Conservation (phyloP, 495 filamentous ascomycete species). For the Paragyromitra xinjiangensis region DNA sequence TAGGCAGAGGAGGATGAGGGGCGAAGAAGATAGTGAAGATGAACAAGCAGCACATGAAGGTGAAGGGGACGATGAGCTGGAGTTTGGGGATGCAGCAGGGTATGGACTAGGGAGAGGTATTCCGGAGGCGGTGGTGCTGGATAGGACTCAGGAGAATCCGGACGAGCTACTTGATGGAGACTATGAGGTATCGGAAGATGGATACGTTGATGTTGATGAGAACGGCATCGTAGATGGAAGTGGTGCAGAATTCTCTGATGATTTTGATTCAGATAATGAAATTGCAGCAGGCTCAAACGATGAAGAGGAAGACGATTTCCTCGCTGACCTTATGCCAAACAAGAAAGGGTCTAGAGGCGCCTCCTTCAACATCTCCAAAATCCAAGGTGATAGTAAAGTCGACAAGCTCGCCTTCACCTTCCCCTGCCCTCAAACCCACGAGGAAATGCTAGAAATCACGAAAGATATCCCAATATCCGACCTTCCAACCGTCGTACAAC, state of each 20-base stretch:
- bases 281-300: constrained; percentile 65
- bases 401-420: constrained; percentile 78
- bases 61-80: constrained; percentile 60
- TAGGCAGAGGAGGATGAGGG: constrained; percentile 76
- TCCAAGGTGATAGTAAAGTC: constrained; percentile 45
- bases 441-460: constrained; percentile 73
- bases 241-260: constrained; percentile 64
- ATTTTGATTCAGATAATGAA: constrained; percentile 65
- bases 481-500: constrained; percentile 80
- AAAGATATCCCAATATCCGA: constrained; percentile 68
- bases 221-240: constrained; percentile 78
- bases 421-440: constrained; percentile 78
- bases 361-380: constrained; percentile 19
- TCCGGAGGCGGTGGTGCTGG: constrained; percentile 60
- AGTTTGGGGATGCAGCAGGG: constrained; percentile 63
- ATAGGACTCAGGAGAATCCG: constrained; percentile 60
- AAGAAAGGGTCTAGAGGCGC: neutral
- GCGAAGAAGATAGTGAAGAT: constrained; percentile 65
- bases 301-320: constrained; percentile 72
- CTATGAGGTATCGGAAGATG: constrained; percentile 61
- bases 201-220: constrained; percentile 73
- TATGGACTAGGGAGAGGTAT: constrained; percentile 68
- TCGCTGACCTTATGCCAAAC: constrained; percentile 65
- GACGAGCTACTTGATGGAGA: constrained; percentile 62
- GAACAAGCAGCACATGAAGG: constrained; percentile 56